Evolutionary conservation across 1,139 yeast genomes (phyloP).

Genomic region (Insectozyma bohioensis): DNA sequence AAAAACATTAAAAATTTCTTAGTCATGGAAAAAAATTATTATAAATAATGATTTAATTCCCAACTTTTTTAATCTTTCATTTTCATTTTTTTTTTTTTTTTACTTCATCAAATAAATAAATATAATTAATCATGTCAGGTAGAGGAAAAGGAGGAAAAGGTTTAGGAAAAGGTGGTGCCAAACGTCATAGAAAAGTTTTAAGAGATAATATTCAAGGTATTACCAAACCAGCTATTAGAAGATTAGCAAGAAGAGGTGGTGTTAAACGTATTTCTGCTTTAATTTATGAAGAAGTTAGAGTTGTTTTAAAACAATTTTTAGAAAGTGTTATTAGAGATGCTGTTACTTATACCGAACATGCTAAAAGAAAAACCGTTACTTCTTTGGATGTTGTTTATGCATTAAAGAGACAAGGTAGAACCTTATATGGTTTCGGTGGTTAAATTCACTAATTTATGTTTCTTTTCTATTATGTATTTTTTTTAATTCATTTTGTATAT

Average conservation of each 20-base stretch:
- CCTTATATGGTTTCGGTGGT: slow-evolving; percentile 99
- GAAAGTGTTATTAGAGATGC: slow-evolving; percentile 98
- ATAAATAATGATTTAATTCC: too few relatives aligned
- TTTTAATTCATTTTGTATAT: too few relatives aligned
- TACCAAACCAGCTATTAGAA: slow-evolving; percentile 99
- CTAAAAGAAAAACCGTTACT: slow-evolving; percentile 99
- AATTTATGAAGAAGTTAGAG: slow-evolving; percentile 98
- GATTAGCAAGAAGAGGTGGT: slow-evolving; percentile 99
- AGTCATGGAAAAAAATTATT: too few relatives aligned
- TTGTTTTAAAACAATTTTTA: slow-evolving; percentile 91
- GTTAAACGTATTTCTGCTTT: slow-evolving; percentile 99
- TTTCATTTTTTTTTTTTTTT: too few relatives aligned
- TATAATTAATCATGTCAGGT: slow-evolving; percentile 81
- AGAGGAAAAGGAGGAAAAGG: slow-evolving; percentile 99
- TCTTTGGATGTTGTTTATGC: slow-evolving; percentile 98
- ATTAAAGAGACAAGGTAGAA: slow-evolving; percentile 99
- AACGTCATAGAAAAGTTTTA: slow-evolving; percentile 99
- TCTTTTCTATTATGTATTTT: too few relatives aligned
- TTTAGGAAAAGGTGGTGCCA: slow-evolving; percentile 99
- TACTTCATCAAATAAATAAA: too few relatives aligned
- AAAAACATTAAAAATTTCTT: too few relatives aligned
- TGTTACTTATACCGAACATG: slow-evolving; percentile 99
- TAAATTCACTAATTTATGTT: too few relatives aligned
- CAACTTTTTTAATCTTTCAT: too few relatives aligned
- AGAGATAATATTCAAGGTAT: slow-evolving; percentile 99